Percentiles rank a stretch among this genome's conserved stretches.
phyloP scores from a whole-genome alignment of 2,329 filamentous ascomycete species.

The Diaporthe nobilis region DNA sequence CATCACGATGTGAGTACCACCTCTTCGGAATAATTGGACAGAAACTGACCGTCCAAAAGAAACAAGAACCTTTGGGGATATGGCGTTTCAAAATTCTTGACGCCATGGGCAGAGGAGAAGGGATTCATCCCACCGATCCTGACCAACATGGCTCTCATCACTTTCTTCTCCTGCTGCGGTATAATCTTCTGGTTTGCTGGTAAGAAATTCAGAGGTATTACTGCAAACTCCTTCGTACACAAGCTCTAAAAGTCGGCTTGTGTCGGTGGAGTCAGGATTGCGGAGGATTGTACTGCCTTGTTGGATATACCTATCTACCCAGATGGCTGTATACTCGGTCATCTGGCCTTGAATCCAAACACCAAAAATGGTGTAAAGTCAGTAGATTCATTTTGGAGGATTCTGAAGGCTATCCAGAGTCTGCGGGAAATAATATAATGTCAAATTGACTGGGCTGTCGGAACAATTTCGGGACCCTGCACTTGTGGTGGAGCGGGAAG shows the following conservation, averaged over 20 bases:
- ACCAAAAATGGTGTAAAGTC: not conserved
- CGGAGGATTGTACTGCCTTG: not conserved
- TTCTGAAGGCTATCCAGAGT: not conserved
- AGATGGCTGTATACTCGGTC: not conserved
- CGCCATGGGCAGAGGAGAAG: slow-evolving; percentile 45
- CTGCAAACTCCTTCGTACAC: slow-evolving; percentile 49
- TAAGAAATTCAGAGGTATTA: slow-evolving; percentile 53
- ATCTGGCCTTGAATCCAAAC: too few species aligned
- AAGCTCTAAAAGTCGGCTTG: slow-evolving; percentile 1
- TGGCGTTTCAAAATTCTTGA: slow-evolving; percentile 49
- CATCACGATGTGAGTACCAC: slow-evolving; percentile 44
- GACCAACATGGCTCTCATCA: slow-evolving; percentile 48
- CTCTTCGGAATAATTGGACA: not conserved
- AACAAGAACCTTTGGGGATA: slow-evolving; percentile 51
- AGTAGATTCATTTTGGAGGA: not conserved
- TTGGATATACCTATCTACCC: not conserved
- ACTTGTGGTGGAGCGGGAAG: not conserved
- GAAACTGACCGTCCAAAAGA: not conserved
- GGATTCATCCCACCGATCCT: slow-evolving; percentile 47
- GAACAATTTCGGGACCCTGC: not conserved
- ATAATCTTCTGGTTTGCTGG: slow-evolving; percentile 49
- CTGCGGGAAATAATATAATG: not conserved
- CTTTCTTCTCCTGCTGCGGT: slow-evolving; percentile 44
- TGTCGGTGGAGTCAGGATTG: not conserved
- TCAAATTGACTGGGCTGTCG: not conserved